These are phyloP conservation scores for Leishmania mexicana DNA, from an alignment of 208 protist genomes.

Conservation along the genomic window DNA sequence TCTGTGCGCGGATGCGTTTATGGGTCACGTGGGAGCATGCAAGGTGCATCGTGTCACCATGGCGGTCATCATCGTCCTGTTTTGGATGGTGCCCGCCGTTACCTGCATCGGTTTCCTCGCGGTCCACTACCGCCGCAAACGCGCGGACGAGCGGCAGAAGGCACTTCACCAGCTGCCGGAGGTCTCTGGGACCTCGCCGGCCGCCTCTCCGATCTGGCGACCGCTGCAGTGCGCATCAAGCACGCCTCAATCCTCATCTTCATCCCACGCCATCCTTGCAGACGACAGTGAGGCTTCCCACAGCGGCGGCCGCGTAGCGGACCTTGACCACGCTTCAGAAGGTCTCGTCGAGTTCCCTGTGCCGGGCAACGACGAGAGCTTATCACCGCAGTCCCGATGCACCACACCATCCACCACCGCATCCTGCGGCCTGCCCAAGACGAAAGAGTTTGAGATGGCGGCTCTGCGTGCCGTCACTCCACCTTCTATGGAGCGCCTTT, in stretches of 20 bases:
- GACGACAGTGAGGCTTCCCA: neutral
- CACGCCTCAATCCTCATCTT: neutral
- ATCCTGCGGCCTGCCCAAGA: neutral
- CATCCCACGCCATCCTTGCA: neutral
- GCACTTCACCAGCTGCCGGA: slow-evolving; percentile 6
- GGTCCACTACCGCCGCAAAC: slow-evolving; percentile 38
- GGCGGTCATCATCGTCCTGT: slow-evolving; percentile 35
- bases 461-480: neutral
- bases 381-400: neutral
- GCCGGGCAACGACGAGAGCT: neutral
- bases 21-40: slow-evolving; percentile 40
- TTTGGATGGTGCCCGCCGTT: slow-evolving; percentile 38
- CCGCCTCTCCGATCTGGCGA: neutral
- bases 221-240: neutral
- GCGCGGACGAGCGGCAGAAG: slow-evolving; percentile 24
- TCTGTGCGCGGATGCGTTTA: slow-evolving; percentile 32
- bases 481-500: neutral
- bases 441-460: neutral
- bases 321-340: neutral
- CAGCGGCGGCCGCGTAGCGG: neutral
- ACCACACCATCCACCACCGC: neutral
- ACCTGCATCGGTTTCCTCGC: slow-evolving; percentile 35
- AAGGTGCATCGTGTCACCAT: slow-evolving; percentile 35
- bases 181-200: neutral
- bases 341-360: neutral